Evolutionary conservation across 352 stramenopile genomes (phyloP).

Genomic region (Phytophthora agathidicida): DNA sequence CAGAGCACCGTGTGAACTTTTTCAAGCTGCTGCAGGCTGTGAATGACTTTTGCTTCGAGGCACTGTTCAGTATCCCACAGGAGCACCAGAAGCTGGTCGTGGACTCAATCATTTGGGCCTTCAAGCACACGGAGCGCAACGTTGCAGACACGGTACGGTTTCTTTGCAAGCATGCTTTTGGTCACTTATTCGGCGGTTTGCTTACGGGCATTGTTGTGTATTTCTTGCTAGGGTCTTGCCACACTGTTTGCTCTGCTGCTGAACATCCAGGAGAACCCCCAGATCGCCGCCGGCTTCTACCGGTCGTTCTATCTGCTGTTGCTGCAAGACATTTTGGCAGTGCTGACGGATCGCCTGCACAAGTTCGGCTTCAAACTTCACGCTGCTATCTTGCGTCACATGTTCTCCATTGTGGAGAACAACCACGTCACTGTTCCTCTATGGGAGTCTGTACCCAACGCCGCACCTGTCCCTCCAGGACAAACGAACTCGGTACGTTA

Average conservation of each 20-base stretch:
- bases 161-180: constrained; percentile 1
- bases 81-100: constrained; percentile 99
- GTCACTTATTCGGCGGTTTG: background rate
- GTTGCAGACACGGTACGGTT: constrained; percentile 94
- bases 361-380: constrained; percentile 99
- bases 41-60: constrained; percentile 96
- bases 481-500: constrained; percentile 81
- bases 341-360: constrained; percentile 99
- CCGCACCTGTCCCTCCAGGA: constrained; percentile 54
- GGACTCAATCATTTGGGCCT: constrained; percentile 99
- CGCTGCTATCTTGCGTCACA: constrained; percentile 96
- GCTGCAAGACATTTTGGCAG: constrained; percentile 95
- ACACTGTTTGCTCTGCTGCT: constrained; percentile 96
- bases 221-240: constrained; percentile 82
- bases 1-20: constrained; percentile 98
- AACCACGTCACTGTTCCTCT: constrained; percentile 96
- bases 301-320: constrained; percentile 96
- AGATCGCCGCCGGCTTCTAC: constrained; percentile 98
- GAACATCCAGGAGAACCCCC: constrained; percentile 95
- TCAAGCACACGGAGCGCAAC: constrained; percentile 99
- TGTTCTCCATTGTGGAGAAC: constrained; percentile 98
- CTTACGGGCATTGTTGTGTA: background rate
- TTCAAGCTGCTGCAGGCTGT: constrained; percentile 98
- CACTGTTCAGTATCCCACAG: constrained; percentile 96
- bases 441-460: constrained; percentile 91